Percentiles rank a stretch among this genome's conserved stretches.
phyloP scores from a whole-genome alignment of 306 rosid species.

The Vicia sativa region DNA sequence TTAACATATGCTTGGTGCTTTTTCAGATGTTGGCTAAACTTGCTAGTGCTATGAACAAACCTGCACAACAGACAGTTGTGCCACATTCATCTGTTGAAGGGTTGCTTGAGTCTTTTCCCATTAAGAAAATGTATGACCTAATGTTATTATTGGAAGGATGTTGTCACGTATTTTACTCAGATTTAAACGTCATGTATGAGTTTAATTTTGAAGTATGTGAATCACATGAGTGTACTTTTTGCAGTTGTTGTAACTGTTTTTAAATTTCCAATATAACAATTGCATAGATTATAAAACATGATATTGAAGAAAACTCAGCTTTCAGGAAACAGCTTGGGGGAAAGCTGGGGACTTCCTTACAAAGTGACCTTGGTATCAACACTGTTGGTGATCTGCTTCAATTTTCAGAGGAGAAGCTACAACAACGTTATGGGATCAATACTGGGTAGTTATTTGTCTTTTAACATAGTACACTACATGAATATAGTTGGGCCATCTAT shows the following conservation, averaged over 20 bases:
- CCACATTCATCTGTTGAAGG: conserved; percentile 77
- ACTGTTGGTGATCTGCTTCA: conserved; percentile 81
- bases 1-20: conserved; percentile 31
- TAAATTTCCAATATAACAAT: conserved; percentile 11
- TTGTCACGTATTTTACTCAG: conserved; percentile 6
- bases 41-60: conserved; percentile 94
- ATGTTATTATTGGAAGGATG: conserved; percentile 32
- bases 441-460: conserved; percentile 64
- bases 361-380: conserved; percentile 76
- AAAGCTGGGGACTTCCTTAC: conserved; percentile 87
- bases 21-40: conserved; percentile 91
- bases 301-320: conserved; percentile 35
- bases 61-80: conserved; percentile 96
- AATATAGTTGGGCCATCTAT: conserved; percentile 20
- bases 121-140: conserved; percentile 75
- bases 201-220: conserved; percentile 37
- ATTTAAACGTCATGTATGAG: conserved; percentile 4
- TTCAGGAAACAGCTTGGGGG: conserved; percentile 99
- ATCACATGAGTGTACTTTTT: conserved; percentile 14
- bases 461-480: conserved; percentile 19
- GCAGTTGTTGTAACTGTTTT: conserved; percentile 27
- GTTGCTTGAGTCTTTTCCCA: conserved; percentile 84
- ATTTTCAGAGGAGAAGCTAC: conserved; percentile 89
- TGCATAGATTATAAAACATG: conserved; percentile 12
- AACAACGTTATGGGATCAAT: conserved; percentile 79